Evolutionary conservation across 176 grass and related monocot species (phyloP), one percentile per base, ranked within the genome.

Genomic region (Phoenix dactylifera): DNA sequence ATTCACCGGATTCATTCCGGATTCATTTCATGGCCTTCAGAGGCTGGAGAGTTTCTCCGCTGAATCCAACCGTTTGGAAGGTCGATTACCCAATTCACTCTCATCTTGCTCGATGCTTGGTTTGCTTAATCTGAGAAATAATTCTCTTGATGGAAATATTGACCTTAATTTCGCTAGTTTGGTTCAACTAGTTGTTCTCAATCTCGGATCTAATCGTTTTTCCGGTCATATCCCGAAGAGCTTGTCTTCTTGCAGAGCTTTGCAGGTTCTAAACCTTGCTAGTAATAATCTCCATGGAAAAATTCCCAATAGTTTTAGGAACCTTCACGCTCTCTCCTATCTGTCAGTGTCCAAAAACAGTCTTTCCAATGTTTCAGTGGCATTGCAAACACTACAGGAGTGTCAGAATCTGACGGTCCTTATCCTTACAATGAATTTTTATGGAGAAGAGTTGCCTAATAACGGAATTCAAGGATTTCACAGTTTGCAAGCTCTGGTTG

Each of bases 311-410:
- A n/a, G 48, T 3, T 5, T 62, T 16, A 4, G 59, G 2, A 16
- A 35, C 5, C 29, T 62, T 48, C 29, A 48, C 16, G 26, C 57
- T 22, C 57, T 59, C 24, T 29, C 14, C 57, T 59, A 16, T 24
- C 6, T 59, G 22, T 24, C 19, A 9, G 3, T 59, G 2, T 12
- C 9, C 2, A 16, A 9, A 29, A 59, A 59, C 22, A 28, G 24
- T 29, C 22, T 59, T 15, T 59, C 57, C 6, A 59, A 59, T 25
- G 29, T 59, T 30, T 59, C 57, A n/a, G 57, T 16, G 7, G 57
- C 57, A 16, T 29, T 59, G 22, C 22, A 59, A n/a, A 24, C 22
- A 17, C 24, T 59, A 1, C 57, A 59, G 4, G 20, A 20, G 20
- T 20, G 20, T 20, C 20, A 20, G 20, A 20, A 20, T 20, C 20